A percentile compares a stretch with the other conserved stretches of the same genome.
phyloP scores from a whole-genome alignment of 345 rosid species.

The Linum tenue region DNA sequence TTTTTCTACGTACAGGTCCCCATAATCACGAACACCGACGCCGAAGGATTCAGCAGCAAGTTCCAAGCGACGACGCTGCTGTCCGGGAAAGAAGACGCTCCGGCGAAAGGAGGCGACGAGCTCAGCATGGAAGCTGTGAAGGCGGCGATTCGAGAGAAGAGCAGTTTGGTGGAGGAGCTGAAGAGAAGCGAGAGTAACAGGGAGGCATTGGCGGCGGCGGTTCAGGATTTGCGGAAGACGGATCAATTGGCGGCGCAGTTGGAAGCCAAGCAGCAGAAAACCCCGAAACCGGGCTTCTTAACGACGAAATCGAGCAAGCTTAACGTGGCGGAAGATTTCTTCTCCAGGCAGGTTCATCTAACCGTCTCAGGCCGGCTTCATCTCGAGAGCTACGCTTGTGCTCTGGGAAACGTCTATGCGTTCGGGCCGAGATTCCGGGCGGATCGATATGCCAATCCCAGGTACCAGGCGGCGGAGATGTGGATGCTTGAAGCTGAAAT shows the following conservation, averaged over 20 bases:
- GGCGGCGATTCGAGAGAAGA: slow-evolving; percentile 62
- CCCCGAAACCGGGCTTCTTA: slow-evolving; percentile 22
- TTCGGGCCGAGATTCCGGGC: slow-evolving; percentile 76
- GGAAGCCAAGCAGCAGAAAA: slow-evolving; percentile 38
- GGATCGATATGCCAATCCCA: slow-evolving; percentile 35
- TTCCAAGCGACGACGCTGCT: slow-evolving; percentile 47
- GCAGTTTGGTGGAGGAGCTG: slow-evolving; percentile 50
- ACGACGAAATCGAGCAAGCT: slow-evolving; percentile 29
- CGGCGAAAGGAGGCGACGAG: slow-evolving; percentile 25
- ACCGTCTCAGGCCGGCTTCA: slow-evolving; percentile 71
- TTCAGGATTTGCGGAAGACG: slow-evolving; percentile 58
- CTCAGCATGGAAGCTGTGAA: slow-evolving; percentile 42
- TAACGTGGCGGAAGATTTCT: slow-evolving; percentile 42
- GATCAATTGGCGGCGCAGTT: slow-evolving; percentile 55
- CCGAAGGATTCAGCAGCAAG: slow-evolving; percentile 50
- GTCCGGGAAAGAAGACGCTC: slow-evolving; percentile 16
- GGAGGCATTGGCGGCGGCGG: slow-evolving; percentile 62
- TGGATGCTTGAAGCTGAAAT: slow-evolving; percentile 78
- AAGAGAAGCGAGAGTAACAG: slow-evolving; percentile 71
- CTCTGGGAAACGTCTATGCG: slow-evolving; percentile 84
- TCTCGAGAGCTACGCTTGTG: slow-evolving; percentile 83
- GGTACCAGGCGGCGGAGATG: slow-evolving; percentile 55
- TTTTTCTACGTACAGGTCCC: slow-evolving; percentile 75
- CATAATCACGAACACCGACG: slow-evolving; percentile 56
- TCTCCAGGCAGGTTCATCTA: slow-evolving; percentile 44